Evolutionary conservation across 208 protist species (phyloP).

Genomic region (Entamoeba dispar): DNA sequence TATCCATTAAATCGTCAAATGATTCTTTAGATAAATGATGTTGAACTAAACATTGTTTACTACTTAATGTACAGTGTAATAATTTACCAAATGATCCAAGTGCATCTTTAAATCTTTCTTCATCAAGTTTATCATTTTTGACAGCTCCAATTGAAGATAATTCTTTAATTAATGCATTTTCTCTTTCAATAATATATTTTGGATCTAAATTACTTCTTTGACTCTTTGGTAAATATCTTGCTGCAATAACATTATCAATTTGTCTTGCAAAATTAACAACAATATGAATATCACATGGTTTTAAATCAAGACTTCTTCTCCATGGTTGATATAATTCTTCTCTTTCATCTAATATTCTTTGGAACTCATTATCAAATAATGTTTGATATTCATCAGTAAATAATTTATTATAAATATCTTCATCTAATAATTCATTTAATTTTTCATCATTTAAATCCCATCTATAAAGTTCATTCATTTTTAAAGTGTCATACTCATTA

Average conservation of each 20-base stretch:
- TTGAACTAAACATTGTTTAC: constrained; percentile 65
- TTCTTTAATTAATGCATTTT: background rate
- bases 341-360: constrained; percentile 57
- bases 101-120: background rate
- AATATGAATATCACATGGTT: background rate
- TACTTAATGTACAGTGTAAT: constrained; percentile 62
- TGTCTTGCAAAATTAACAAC: background rate
- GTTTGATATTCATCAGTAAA: constrained; percentile 42
- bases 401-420: constrained; percentile 41
- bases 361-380: constrained; percentile 59
- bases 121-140: background rate
- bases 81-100: constrained; percentile 25
- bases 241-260: background rate
- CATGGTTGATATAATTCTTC: background rate
- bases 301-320: background rate
- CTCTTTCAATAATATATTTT: constrained; percentile 1
- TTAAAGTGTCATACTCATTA: background rate
- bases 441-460: constrained; percentile 26
- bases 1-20: constrained; percentile 81
- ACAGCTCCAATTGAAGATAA: background rate
- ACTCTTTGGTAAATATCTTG: background rate
- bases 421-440: constrained; percentile 36
- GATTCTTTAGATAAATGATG: constrained; percentile 67
- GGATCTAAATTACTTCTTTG: constrained; percentile 2
- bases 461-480: constrained; percentile 17